Base-by-base conservation (phyloP, 352 stramenopile species). In the Phytopythium mirpurense region DNA sequence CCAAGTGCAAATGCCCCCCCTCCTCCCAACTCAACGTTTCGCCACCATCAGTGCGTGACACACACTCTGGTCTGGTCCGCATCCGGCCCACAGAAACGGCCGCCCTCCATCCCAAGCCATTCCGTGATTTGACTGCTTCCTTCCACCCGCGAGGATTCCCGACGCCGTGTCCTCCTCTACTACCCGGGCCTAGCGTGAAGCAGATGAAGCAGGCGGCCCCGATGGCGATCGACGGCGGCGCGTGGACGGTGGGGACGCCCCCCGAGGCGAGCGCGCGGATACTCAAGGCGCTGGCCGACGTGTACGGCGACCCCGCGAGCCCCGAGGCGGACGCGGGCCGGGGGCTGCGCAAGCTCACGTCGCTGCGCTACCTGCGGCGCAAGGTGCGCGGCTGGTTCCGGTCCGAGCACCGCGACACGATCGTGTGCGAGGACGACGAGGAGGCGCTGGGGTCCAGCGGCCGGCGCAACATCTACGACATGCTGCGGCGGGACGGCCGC, bases 351-450 rank as follows among this genome's bases (percentile, higher is more conserved):
- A 86, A 86, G 53, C 66, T 83, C 58, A 76, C 70, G 57, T 90
- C 79, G 41, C 49, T 90, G 34, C 65, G 45, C 32, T 88, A 88
- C 56, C 63, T 86, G 38, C 55, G 66, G 45, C 49, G 62, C 54
- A 87, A 88, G 54, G 31, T 90, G 37, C 73, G 68, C 47, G 54
- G 59, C 44, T 72, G 69, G 57, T 68, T 90, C n/a, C 74, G 75
- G 41, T 71, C 60, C 42, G 67, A 79, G 12, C 59, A 78, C 43
- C 78, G 75, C 37, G 74, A 83, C 59, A 84, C 76, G 40, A 75
- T 86, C 41, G 65, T 78, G 37, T 68, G 70, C 31, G 70, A 84
- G 36, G 73, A 78, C 7, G 76, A 90, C 50, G 76, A 87, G 48
- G 70, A 82, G 56, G 59, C 57, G 19, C 56, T 61, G 3, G 56